Evolutionary conservation across 768 basidiomycete genomes (phyloP).

Genomic region (Suillus subalutaceus): DNA sequence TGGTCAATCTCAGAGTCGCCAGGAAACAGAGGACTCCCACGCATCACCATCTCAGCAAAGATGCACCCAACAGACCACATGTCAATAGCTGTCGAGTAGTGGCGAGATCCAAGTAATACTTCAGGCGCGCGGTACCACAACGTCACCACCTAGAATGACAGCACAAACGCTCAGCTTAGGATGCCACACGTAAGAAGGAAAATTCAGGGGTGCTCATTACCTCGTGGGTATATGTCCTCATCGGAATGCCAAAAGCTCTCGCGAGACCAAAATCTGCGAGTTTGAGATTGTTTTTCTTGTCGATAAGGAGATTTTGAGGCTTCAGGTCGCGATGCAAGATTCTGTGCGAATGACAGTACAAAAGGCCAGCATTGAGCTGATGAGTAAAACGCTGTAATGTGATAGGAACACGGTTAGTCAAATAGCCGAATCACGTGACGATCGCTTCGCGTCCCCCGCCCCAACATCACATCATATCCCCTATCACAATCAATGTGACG

Average conservation of each 20-base stretch:
- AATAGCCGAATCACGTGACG: conserved; percentile 33
- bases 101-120: conserved; percentile 91
- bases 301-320: conserved; percentile 94
- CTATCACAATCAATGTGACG: conserved; percentile 25
- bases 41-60: conserved; percentile 98
- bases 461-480: conserved; percentile 13
- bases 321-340: conserved; percentile 98
- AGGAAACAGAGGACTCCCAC: conserved; percentile 89
- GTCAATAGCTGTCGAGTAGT: conserved; percentile 97
- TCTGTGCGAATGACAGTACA: conserved; percentile 94
- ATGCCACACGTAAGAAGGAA: conserved; percentile 1
- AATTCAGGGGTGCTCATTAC: conserved; percentile 41
- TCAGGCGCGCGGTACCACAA: conserved; percentile 99
- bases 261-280: conserved; percentile 97
- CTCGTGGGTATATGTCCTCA: conserved; percentile 99
- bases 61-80: conserved; percentile 99
- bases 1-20: conserved; percentile 99
- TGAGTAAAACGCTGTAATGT: conserved; percentile 88
- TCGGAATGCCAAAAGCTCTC: conserved; percentile 95
- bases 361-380: conserved; percentile 87
- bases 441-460: conserved; percentile 19
- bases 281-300: conserved; percentile 88
- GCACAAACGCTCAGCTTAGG: background rate
- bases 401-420: conserved; percentile 7
- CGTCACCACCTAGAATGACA: conserved; percentile 82